phyloP scores from a whole-genome alignment of 1,139 yeast species.

The Yamadazyma diospyri region DNA sequence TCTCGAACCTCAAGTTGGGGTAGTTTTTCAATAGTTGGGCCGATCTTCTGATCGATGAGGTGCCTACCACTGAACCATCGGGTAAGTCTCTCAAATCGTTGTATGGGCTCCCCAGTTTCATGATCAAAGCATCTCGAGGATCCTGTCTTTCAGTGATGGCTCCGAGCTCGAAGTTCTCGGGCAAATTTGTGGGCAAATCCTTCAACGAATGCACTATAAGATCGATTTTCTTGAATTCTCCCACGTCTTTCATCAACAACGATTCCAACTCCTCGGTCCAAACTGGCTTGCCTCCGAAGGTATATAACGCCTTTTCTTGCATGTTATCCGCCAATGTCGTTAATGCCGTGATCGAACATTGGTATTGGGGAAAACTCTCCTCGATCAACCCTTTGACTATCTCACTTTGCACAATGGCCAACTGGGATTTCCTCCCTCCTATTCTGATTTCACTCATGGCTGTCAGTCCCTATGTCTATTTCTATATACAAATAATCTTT shows the following conservation, averaged over 20 bases:
- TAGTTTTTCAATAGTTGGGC: slow-evolving; percentile 52
- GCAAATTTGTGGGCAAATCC: slow-evolving; percentile 91
- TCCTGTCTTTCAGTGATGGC: slow-evolving; percentile 83
- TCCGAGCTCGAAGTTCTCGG: slow-evolving; percentile 86
- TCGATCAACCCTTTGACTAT: slow-evolving; percentile 63
- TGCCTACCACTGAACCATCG: slow-evolving; percentile 82
- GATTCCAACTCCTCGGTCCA: slow-evolving; percentile 97
- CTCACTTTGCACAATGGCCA: slow-evolving; percentile 86
- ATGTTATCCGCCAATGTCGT: slow-evolving; percentile 89
- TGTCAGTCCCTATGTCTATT: no score
- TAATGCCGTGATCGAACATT: slow-evolving; percentile 70
- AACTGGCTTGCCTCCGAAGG: slow-evolving; percentile 92
- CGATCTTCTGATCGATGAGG: slow-evolving; percentile 89
- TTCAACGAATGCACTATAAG: slow-evolving; percentile 90
- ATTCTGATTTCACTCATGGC: slow-evolving; percentile 35
- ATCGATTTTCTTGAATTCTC: slow-evolving; percentile 69
- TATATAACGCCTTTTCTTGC: slow-evolving; percentile 78
- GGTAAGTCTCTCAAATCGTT: slow-evolving; percentile 71
- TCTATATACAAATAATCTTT: no score
- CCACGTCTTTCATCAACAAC: slow-evolving; percentile 59
- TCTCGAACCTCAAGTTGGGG: slow-evolving; percentile 51
- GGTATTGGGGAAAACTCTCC: slow-evolving; percentile 53
- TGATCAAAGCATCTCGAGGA: slow-evolving; percentile 91
- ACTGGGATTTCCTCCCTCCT: slow-evolving; percentile 85
- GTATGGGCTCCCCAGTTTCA: slow-evolving; percentile 66